phyloP scores from a whole-genome alignment of 495 filamentous ascomycete species.

The Penicillium robsamsonii region DNA sequence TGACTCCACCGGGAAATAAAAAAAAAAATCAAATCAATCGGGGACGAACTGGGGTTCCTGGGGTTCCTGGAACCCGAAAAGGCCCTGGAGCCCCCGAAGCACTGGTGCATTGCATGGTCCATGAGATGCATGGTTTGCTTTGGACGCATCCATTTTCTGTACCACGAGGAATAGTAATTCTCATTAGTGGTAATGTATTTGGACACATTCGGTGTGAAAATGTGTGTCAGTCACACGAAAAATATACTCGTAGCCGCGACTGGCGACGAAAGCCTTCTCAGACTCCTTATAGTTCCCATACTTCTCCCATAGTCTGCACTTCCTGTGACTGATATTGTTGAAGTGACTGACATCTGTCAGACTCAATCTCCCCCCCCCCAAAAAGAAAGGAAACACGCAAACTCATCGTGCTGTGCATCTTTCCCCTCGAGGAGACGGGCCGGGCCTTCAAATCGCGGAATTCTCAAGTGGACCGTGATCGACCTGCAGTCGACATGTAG shows the following conservation, averaged over 20 bases:
- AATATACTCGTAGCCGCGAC: constrained; percentile 28
- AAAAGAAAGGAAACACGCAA: constrained; percentile 4
- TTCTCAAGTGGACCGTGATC: constrained; percentile 30
- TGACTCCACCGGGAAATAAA: constrained; percentile 9
- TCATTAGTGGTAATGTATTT: constrained; percentile 15
- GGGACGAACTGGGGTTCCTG: constrained; percentile 14
- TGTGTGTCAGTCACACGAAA: constrained; percentile 16
- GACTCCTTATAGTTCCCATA: not conserved
- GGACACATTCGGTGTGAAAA: constrained; percentile 15
- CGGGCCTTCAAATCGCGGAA: constrained; percentile 26
- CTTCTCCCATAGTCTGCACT: not conserved
- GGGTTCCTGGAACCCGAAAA: not conserved
- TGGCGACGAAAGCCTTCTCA: constrained; percentile 23
- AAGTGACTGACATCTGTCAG: constrained; percentile 10
- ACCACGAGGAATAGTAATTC: constrained; percentile 12
- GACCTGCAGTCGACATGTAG: constrained; percentile 29
- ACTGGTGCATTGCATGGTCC: constrained; percentile 7
- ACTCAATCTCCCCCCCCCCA: not conserved
- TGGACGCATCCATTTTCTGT: constrained; percentile 29
- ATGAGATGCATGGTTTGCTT: constrained; percentile 3
- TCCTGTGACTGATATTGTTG: not conserved
- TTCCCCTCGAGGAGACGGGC: constrained; percentile 27
- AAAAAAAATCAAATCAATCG: not conserved
- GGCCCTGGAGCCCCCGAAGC: not conserved
- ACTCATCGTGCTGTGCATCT: constrained; percentile 8